A percentile compares a stretch with the other conserved stretches of the same genome.
Evolutionary conservation across 768 basidiomycete species (phyloP).

Genomic region (Pseudohyphozyma bogoriensis): DNA sequence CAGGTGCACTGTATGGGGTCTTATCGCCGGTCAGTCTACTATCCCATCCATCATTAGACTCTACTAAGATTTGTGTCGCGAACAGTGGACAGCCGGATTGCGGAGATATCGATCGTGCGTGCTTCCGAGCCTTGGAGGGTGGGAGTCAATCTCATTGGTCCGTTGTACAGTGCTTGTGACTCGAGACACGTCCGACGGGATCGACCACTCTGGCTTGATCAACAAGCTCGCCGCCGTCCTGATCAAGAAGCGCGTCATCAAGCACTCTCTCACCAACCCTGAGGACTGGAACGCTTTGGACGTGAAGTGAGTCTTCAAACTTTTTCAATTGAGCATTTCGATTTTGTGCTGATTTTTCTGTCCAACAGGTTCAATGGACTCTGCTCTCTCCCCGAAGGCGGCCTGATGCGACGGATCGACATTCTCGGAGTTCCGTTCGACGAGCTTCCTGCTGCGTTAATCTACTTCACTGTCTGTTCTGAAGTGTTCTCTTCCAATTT

Average conservation of each 20-base stretch:
- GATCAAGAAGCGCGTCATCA: constrained; percentile 31
- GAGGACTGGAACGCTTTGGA: constrained; percentile 7
- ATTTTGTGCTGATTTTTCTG: not conserved
- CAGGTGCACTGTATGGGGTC: constrained; percentile 38
- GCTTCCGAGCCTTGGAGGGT: no score
- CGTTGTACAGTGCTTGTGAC: constrained; percentile 34
- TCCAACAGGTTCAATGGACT: constrained; percentile 10
- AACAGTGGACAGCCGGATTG: constrained; percentile 32
- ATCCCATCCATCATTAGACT: no score
- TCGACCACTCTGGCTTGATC: constrained; percentile 29
- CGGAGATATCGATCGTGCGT: constrained; percentile 40
- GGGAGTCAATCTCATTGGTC: no score
- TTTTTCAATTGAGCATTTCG: rapidly evolving
- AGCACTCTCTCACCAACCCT: constrained; percentile 22
- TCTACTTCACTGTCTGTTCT: constrained; percentile 12
- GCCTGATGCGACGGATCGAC: constrained; percentile 18
- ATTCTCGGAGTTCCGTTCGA: constrained; percentile 14
- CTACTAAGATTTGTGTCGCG: no score
- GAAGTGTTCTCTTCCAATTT: not conserved
- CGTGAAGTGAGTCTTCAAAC: not conserved
- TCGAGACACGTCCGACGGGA: constrained; percentile 32
- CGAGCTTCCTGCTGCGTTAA: constrained; percentile 17
- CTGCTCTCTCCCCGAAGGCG: not conserved
- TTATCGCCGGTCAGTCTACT: no score
- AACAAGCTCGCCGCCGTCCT: constrained; percentile 31